Evolutionary conservation across 2,329 filamentous ascomycete species (phyloP).

Genomic region (Xylariaceae sp.): DNA sequence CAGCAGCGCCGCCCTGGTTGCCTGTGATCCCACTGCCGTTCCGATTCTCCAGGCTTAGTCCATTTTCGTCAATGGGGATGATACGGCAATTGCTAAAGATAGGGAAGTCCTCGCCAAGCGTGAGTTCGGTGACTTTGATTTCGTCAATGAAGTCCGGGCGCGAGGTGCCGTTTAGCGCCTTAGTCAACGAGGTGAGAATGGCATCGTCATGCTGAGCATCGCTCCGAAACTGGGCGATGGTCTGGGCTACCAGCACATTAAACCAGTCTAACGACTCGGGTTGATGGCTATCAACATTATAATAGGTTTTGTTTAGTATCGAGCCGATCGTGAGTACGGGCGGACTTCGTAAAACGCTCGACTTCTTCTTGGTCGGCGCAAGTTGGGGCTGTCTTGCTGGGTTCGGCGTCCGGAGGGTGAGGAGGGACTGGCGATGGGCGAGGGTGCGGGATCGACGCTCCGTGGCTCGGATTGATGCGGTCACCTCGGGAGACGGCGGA

Average conservation of each 20-base stretch:
- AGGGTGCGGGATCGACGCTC: conserved; percentile 68
- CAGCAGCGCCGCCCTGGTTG: conserved; percentile 47
- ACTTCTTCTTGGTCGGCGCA: conserved; percentile 58
- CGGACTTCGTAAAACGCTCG: conserved; percentile 65
- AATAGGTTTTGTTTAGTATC: conserved; percentile 94
- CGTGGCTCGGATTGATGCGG: conserved; percentile 67
- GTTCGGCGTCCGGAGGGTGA: conserved; percentile 51
- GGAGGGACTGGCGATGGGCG: conserved; percentile 68
- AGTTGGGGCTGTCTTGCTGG: conserved; percentile 33
- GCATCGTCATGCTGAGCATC: conserved; percentile 90
- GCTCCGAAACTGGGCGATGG: conserved; percentile 88
- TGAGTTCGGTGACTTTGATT: conserved; percentile 90
- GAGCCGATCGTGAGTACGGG: conserved; percentile 82
- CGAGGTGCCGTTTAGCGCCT: conserved; percentile 76
- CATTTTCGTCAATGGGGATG: conserved; percentile 82
- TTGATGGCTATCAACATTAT: conserved; percentile 91
- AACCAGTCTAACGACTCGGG: conserved; percentile 98
- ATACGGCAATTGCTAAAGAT: conserved; percentile 98
- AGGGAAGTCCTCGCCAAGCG: conserved; percentile 91
- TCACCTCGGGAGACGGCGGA: conserved; percentile 74
- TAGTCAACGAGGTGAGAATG: conserved; percentile 78
- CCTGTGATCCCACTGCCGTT: conserved; percentile 11
- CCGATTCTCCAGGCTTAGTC: conserved; percentile 46
- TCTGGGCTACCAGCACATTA: conserved; percentile 94
- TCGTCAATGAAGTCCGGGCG: conserved; percentile 90